Base-by-base conservation (phyloP, 129 eudicot genomes). In the Smallanthus sonchifolius region DNA sequence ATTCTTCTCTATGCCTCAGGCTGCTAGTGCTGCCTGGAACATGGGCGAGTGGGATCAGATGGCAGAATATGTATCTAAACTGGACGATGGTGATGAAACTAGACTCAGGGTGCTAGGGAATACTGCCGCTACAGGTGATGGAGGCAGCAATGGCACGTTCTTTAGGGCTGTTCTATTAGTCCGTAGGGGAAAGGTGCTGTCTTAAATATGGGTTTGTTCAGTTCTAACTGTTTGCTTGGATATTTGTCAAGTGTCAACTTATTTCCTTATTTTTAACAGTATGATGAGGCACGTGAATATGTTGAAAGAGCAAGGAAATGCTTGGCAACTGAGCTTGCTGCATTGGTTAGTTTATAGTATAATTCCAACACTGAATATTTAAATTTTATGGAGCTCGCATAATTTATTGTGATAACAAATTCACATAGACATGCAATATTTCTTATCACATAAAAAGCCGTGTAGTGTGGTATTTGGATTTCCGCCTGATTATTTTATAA, bases 41-140 rank as follows among this genome's bases (percentile, higher is more conserved):
- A 88, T 95, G 99, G 94, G 96, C n/a, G 99, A 95, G 85, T 95
- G 99, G 99, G 99, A 95, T 79, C 99, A 91, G 85, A 95, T 95
- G 99, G 88, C 97, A 45, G 99, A 95, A 74, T 95, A 95, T 55
- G 96, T 91, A 54, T 86, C 96, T 69, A 83, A 94, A 57, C 82
- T 95, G 76, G 99, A 95, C 73, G 99, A 95, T 87, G 97, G 99
- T 40, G 97, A 95, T 80, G 99, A 95, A 80, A 88, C 91, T 48
- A 88, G 83, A 78, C 88, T 87, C 28, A 84, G 94, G 67, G 96
- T 87, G 43, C 75, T 95, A 81, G 94, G 97, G 34, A 95, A 90
- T 74, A 91, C 96, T 66, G 95, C 96, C 17, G 93, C 96, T 44
- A 87, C 92, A 17, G 96, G 97, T 38, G 99, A 95, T 81, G 96